Percentiles rank a stretch among this genome's conserved stretches.
Conservation (phyloP, 441 rosid genomes). For the Arabidopsis hybrid region DNA sequence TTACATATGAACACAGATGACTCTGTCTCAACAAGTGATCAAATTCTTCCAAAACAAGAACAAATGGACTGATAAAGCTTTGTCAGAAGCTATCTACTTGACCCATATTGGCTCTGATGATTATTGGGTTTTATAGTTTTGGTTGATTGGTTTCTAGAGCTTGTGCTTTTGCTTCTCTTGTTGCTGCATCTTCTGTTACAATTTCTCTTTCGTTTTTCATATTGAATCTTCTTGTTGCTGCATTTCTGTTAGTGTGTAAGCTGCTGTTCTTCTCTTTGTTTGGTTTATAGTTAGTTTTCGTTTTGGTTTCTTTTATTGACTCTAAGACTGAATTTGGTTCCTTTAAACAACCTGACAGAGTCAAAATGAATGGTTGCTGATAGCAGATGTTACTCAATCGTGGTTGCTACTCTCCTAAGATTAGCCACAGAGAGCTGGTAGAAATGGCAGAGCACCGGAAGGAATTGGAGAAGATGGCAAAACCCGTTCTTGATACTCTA, state of each 20-base stretch:
- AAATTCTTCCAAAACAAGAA: slow-evolving; percentile 11
- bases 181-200: too few relatives aligned
- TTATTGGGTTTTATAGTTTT: background rate
- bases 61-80: background rate
- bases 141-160: too few relatives aligned
- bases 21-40: slow-evolving; percentile 15
- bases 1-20: slow-evolving; percentile 15
- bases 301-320: too few relatives aligned
- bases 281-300: too few relatives aligned
- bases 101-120: slow-evolving; percentile 10
- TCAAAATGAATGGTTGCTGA: slow-evolving; percentile 3
- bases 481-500: slow-evolving; percentile 85
- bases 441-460: slow-evolving; percentile 89
- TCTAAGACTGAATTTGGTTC: background rate
- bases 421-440: slow-evolving; percentile 85
- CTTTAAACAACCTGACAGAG: background rate
- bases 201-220: too few relatives aligned
- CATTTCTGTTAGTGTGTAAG: too few relatives aligned
- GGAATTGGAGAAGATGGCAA: slow-evolving; percentile 89
- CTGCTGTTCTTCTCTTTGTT: too few relatives aligned
- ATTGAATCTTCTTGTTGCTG: too few relatives aligned
- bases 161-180: too few relatives aligned
- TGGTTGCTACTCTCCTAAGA: slow-evolving; percentile 84
- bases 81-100: slow-evolving; percentile 14
- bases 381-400: slow-evolving; percentile 81